Evolutionary conservation across 2,329 filamentous ascomycete genomes (phyloP).

Genomic region (Calonectria hongkongensis): DNA sequence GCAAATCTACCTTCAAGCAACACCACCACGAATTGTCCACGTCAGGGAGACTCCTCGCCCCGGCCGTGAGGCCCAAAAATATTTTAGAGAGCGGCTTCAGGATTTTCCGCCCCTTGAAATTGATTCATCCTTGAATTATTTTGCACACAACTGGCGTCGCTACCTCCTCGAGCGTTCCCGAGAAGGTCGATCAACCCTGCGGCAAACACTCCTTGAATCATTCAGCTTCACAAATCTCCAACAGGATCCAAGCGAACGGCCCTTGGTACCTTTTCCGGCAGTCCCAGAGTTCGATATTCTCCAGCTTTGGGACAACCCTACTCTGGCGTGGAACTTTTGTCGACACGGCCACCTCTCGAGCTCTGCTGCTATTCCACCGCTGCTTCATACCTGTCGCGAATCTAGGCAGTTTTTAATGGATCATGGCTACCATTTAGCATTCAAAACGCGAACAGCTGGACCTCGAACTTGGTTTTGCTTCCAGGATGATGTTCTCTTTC

Average conservation of each 20-base stretch:
- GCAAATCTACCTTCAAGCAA: slow-evolving; percentile 8
- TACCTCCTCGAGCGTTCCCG: neutral
- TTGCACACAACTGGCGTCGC: neutral
- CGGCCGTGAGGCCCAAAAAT: neutral
- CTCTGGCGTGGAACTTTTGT: neutral
- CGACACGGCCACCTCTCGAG: neutral
- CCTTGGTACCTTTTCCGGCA: neutral
- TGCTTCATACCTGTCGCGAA: slow-evolving; percentile 1
- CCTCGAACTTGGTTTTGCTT: slow-evolving; percentile 1
- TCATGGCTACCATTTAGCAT: slow-evolving; percentile 6
- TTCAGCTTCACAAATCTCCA: neutral
- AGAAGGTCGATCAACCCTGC: neutral
- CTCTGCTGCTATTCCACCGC: neutral
- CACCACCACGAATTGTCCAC: neutral
- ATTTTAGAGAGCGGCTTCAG: neutral
- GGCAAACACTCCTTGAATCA: neutral
- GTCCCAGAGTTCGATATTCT: neutral
- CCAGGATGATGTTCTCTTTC: slow-evolving; percentile 1
- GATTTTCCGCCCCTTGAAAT: neutral
- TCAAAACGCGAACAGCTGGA: neutral
- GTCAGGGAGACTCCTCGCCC: neutral
- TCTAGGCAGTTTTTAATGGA: neutral
- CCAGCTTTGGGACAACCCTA: neutral
- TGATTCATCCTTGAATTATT: neutral
- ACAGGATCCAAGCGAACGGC: neutral